A percentile compares a stretch with the other conserved stretches of the same genome.
Conservation (phyloP, 177 flowering plant genomes). For the Vitis hybrid region DNA sequence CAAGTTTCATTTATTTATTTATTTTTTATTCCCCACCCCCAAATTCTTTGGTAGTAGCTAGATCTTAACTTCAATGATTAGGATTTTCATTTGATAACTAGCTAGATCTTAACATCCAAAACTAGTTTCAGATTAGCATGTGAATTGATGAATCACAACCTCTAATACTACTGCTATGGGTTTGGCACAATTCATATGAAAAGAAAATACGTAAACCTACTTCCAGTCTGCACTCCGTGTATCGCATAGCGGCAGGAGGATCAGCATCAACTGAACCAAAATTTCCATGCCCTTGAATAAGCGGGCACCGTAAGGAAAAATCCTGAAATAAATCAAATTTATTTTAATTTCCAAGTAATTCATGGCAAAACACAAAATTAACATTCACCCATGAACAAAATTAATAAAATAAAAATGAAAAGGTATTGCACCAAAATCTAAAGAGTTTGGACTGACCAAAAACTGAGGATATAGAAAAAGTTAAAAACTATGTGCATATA, state of each 20-base stretch:
- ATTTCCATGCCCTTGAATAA: conserved; percentile 94
- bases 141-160: no score
- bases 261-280: conserved; percentile 98
- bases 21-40: no score
- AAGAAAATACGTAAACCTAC: conserved; percentile 39
- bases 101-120: no score
- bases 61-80: no score
- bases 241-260: conserved; percentile 99
- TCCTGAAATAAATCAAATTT: conserved; percentile 47
- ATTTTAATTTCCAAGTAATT: neutral
- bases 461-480: no score
- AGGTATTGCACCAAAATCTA: no score
- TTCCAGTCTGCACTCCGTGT: conserved; percentile 93
- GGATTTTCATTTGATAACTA: no score
- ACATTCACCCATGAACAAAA: neutral
- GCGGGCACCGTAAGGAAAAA: conserved; percentile 84
- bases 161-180: neutral
- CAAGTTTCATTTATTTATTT: no score
- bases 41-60: no score
- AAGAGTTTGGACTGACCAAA: no score
- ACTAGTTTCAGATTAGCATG: no score
- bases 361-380: neutral
- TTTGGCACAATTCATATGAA: neutral
- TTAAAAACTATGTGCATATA: no score
- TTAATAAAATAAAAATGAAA: neutral